A percentile compares a stretch with the other conserved stretches of the same genome.
These are phyloP conservation scores for Phytophthora vignae DNA, from an alignment of 352 stramenopile genomes.

Conservation along the genomic window DNA sequence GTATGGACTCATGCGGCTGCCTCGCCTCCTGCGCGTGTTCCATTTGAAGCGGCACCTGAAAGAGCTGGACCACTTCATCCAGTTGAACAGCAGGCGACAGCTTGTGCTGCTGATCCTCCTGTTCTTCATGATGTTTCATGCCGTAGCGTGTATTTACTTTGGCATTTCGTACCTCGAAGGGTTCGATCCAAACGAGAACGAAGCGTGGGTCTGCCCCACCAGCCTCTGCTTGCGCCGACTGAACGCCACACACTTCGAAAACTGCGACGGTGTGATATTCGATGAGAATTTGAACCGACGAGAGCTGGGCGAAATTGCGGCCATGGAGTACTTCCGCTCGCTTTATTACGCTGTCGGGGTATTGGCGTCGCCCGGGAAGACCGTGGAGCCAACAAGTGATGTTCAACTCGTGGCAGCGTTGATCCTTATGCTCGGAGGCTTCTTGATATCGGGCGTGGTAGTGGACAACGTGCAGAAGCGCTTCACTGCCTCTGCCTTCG, in stretches of 20 bases:
- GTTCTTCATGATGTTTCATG: slow-evolving; percentile 2
- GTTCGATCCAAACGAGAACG: not conserved
- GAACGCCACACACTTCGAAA: not conserved
- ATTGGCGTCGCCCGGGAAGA: slow-evolving; percentile 45
- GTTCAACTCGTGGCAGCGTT: slow-evolving; percentile 40
- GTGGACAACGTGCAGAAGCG: slow-evolving; percentile 58
- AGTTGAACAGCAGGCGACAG: not conserved
- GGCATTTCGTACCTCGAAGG: not conserved
- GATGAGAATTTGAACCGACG: not conserved
- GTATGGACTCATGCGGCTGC: not conserved
- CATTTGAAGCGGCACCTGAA: not conserved
- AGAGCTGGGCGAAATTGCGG: not conserved
- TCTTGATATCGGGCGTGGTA: slow-evolving; percentile 47
- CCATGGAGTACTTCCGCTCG: slow-evolving; percentile 44
- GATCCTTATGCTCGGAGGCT: slow-evolving; percentile 46
- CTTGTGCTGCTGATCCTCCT: not conserved
- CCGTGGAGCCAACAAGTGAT: slow-evolving; percentile 46
- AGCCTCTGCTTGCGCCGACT: not conserved
- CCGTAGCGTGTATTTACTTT: not conserved
- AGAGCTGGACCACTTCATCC: not conserved
- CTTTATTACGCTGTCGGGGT: slow-evolving; percentile 48
- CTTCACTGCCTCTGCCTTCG: slow-evolving; percentile 38
- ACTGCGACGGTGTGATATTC: not conserved
- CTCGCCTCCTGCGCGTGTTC: not conserved
- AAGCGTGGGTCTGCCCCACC: slow-evolving; percentile 4